These are phyloP conservation scores for Tolypocladium ovalisporum DNA, from an alignment of 2,329 filamentous ascomycete species.

Conservation along the genomic window DNA sequence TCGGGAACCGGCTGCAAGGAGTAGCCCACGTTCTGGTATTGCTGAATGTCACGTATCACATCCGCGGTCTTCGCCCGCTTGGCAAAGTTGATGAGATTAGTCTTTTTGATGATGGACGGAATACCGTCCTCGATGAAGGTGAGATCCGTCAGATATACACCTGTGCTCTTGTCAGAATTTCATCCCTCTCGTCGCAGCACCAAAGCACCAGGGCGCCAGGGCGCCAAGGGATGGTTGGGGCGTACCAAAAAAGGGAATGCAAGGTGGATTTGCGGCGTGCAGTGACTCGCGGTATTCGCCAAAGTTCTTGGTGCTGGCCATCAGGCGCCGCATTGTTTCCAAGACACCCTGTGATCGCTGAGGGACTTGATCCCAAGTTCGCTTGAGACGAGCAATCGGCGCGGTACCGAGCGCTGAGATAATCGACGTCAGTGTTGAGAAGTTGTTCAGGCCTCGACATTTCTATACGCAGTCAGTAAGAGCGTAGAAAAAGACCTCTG, in stretches of 20 bases:
- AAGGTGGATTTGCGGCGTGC: constrained; percentile 87
- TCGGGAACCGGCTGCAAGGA: constrained; percentile 80
- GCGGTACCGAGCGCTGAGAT: constrained; percentile 92
- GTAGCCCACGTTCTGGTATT: constrained; percentile 98
- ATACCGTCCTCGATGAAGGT: constrained; percentile 99
- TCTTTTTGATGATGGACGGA: constrained; percentile 90
- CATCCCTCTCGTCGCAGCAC: neutral
- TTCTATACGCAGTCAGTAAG: constrained; percentile 46
- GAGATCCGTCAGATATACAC: constrained; percentile 91
- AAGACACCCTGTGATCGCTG: constrained; percentile 69
- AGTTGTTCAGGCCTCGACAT: constrained; percentile 91
- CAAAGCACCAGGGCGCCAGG: too few relatives aligned
- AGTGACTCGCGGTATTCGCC: constrained; percentile 89
- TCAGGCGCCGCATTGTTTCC: constrained; percentile 85
- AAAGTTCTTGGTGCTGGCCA: constrained; percentile 98
- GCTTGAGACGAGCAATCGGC: constrained; percentile 83
- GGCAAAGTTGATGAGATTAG: constrained; percentile 94
- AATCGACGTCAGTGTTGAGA: constrained; percentile 93
- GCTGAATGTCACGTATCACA: constrained; percentile 96
- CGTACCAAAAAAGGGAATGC: constrained; percentile 94
- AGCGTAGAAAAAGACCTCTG: neutral
- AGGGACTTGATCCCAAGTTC: constrained; percentile 91
- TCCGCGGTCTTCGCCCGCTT: constrained; percentile 97
- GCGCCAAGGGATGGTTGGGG: neutral
- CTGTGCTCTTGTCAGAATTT: constrained; percentile 29